Evolutionary conservation across 225 moss, liverwort and hornwort genomes (phyloP).

Genomic region (Rhytidiadelphus loreus): DNA sequence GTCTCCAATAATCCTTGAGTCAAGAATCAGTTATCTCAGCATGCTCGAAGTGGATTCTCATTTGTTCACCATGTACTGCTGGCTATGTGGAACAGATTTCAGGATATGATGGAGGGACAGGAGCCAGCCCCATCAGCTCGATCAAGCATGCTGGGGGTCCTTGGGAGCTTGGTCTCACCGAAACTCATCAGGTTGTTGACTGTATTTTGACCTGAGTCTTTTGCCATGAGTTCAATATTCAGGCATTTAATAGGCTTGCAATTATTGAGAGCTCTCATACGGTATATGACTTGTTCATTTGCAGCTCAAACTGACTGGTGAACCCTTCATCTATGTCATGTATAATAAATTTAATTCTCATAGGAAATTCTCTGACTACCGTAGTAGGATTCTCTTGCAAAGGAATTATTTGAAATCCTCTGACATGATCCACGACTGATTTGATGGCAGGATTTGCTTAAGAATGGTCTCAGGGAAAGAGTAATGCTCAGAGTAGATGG

Average conservation of each 20-base stretch:
- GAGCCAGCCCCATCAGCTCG: slow-evolving; percentile 89
- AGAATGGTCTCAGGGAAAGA: slow-evolving; percentile 72
- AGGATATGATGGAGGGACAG: slow-evolving; percentile 87
- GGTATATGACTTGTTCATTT: not conserved
- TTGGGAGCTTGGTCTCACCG: slow-evolving; percentile 84
- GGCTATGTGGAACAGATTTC: slow-evolving; percentile 51
- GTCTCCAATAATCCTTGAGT: not conserved
- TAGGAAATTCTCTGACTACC: not conserved
- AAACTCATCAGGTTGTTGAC: slow-evolving; percentile 68
- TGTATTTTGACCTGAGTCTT: not conserved
- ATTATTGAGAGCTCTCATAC: not conserved
- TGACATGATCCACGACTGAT: not conserved
- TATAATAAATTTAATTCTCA: not conserved
- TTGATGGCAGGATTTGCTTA: slow-evolving; percentile 54
- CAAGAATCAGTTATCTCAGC: not conserved
- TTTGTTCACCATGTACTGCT: not conserved
- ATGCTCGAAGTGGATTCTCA: not conserved
- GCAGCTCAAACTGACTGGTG: not conserved
- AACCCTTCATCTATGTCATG: not conserved
- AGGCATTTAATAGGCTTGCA: not conserved
- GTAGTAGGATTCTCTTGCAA: not conserved
- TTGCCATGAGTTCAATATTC: not conserved
- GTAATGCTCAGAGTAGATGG: slow-evolving; percentile 80
- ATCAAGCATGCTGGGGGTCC: slow-evolving; percentile 97
- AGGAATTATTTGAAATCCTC: too few species aligned